phyloP scores from a whole-genome alignment of 345 rosid genomes.

The Arabis hirsuta region DNA sequence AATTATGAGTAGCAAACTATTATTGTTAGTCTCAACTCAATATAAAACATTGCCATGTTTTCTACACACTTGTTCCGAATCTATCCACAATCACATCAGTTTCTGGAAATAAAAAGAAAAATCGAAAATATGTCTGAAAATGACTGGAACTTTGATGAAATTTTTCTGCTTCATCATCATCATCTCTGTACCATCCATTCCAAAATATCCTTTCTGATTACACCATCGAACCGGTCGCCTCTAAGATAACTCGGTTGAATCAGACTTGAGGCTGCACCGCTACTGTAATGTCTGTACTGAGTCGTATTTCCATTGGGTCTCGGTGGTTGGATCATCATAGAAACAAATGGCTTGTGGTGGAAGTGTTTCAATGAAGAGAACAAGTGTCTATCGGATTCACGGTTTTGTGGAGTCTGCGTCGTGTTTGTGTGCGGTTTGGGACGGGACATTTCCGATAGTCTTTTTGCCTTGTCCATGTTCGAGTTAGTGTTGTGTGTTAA shows the following conservation, averaged over 20 bases:
- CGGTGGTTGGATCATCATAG: conserved; percentile 66
- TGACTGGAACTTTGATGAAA: background rate
- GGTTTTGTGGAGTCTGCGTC: conserved; percentile 45
- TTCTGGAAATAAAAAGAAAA: background rate
- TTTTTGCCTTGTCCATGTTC: conserved; percentile 50
- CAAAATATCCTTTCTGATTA: conserved; percentile 73
- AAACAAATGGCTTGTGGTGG: conserved; percentile 56
- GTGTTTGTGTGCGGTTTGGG: conserved; percentile 48
- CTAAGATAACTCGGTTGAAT: conserved; percentile 37
- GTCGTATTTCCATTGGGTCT: conserved; percentile 56
- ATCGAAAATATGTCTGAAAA: background rate
- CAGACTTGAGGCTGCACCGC: conserved; percentile 33
- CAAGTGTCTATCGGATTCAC: conserved; percentile 58
- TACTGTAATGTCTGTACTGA: conserved; percentile 62
- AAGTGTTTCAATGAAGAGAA: conserved; percentile 54
- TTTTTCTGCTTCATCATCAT: background rate
- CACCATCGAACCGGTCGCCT: conserved; percentile 48
- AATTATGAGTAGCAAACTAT: background rate
- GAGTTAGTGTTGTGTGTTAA: conserved; percentile 39
- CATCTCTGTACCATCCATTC: conserved; percentile 58
- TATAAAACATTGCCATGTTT: conserved; percentile 13
- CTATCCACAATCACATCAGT: conserved; percentile 16
- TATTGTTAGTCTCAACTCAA: background rate
- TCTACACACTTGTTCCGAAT: background rate
- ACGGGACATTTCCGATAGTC: conserved; percentile 44